These are phyloP conservation scores for Coniochaeta sp. DNA, from an alignment of 2,329 filamentous ascomycete genomes.

Conservation along the genomic window DNA sequence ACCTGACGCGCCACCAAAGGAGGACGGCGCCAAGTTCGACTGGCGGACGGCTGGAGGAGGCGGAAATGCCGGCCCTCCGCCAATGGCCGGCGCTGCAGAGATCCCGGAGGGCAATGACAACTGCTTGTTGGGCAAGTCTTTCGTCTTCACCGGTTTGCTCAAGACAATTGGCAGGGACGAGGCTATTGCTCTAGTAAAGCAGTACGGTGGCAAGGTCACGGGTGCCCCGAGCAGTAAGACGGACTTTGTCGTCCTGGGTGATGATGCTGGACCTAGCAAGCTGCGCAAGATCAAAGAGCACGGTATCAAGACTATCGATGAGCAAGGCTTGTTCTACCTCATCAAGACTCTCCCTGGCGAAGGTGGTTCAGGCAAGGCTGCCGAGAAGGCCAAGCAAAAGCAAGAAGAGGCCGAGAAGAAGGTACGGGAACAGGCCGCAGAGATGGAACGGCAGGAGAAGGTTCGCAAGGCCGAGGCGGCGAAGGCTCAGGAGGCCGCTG, in stretches of 20 bases:
- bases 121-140: constrained; percentile 80
- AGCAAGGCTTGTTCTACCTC: constrained; percentile 82
- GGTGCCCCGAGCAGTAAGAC: constrained; percentile 84
- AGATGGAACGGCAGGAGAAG: constrained; percentile 80
- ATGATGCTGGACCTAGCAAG: constrained; percentile 89
- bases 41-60: constrained; percentile 56
- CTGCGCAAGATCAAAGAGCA: constrained; percentile 74
- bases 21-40: constrained; percentile 69
- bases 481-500: constrained; percentile 45
- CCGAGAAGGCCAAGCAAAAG: constrained; percentile 78
- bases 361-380: constrained; percentile 81
- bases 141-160: constrained; percentile 91
- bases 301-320: constrained; percentile 85
- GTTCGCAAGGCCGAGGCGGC: constrained; percentile 42
- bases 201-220: constrained; percentile 88
- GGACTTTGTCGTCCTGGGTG: constrained; percentile 83
- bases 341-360: constrained; percentile 75
- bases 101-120: constrained; percentile 80
- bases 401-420: constrained; percentile 78
- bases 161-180: constrained; percentile 77
- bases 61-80: constrained; percentile 55
- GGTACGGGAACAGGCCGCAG: constrained; percentile 68
- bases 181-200: constrained; percentile 78
- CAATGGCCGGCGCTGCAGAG: constrained; percentile 56
- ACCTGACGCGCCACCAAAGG: constrained; percentile 72